Conservation (phyloP, 257 asterid species). For the Scutellaria minor region DNA sequence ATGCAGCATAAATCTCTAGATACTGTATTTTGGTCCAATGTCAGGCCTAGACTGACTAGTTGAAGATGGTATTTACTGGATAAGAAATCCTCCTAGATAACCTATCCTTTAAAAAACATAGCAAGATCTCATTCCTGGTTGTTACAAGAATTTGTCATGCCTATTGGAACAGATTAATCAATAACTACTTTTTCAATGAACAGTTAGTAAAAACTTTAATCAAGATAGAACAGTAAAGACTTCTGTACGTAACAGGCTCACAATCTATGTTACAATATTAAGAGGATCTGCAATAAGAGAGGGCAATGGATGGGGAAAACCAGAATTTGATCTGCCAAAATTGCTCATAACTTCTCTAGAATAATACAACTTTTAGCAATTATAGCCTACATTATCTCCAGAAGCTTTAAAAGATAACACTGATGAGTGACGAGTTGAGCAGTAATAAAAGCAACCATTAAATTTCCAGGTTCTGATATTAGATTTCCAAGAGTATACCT, state of each 20-base stretch:
- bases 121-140: neutral
- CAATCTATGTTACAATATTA: neutral
- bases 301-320: slow-evolving; percentile 10
- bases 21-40: neutral
- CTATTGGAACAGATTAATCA: neutral
- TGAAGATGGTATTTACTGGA: slow-evolving; percentile 1
- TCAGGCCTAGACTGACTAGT: slow-evolving; percentile 1
- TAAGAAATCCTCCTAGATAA: neutral
- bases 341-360: slow-evolving; percentile 2
- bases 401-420: slow-evolving; percentile 24
- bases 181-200: neutral
- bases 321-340: slow-evolving; percentile 1
- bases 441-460: neutral
- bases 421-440: neutral
- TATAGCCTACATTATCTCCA: slow-evolving; percentile 8
- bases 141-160: slow-evolving; percentile 1
- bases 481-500: slow-evolving; percentile 51
- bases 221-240: slow-evolving; percentile 10
- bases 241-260: neutral
- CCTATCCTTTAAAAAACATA: neutral
- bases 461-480: slow-evolving; percentile 8
- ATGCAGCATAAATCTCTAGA: neutral
- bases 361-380: slow-evolving; percentile 7
- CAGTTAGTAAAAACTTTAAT: neutral
- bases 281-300: neutral